phyloP scores from a whole-genome alignment of 2,329 filamentous ascomycete species.

The Capronia americana region DNA sequence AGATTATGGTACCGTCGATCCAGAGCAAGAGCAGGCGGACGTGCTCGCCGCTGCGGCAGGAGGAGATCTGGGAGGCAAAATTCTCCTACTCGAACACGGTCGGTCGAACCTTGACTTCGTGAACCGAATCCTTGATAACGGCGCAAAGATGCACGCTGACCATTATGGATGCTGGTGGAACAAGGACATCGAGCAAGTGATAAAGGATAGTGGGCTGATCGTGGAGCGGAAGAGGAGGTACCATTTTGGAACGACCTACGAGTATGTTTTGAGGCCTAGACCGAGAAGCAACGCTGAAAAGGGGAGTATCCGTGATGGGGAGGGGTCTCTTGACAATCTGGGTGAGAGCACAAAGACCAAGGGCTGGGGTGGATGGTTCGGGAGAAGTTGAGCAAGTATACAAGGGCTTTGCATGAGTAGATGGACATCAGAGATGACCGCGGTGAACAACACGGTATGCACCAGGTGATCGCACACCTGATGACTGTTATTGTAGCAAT shows the following conservation, averaged over 20 bases:
- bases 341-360: constrained; percentile 2
- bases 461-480: neutral
- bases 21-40: constrained; percentile 30
- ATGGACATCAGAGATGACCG: neutral
- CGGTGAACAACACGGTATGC: neutral
- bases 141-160: constrained; percentile 56
- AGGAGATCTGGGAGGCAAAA: constrained; percentile 45
- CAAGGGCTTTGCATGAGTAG: neutral
- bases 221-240: constrained; percentile 53
- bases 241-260: constrained; percentile 58
- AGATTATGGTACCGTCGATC: constrained; percentile 46
- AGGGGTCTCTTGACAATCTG: neutral
- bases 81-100: constrained; percentile 58
- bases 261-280: constrained; percentile 41
- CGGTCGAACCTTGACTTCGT: constrained; percentile 55
- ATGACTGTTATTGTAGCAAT: neutral
- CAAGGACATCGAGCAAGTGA: constrained; percentile 56
- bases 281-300: constrained; percentile 3
- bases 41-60: constrained; percentile 14
- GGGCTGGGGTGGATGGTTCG: constrained; percentile 9
- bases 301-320: neutral
- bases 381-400: neutral
- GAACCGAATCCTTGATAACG: constrained; percentile 55
- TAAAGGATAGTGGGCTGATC: constrained; percentile 55
- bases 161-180: constrained; percentile 62